Evolutionary conservation across 805 yeast genomes (phyloP).

Genomic region (Candida koratica): DNA sequence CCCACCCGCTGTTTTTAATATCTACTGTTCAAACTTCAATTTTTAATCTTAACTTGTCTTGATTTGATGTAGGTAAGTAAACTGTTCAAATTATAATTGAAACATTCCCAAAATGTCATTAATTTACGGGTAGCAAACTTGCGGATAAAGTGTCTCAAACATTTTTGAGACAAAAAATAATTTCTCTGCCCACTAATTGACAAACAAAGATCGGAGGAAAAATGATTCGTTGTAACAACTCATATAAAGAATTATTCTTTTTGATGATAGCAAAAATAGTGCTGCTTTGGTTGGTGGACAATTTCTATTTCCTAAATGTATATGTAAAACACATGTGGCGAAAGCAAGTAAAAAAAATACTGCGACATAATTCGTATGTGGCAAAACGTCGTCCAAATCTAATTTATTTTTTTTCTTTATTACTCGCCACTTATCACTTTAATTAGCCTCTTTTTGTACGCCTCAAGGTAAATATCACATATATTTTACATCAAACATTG

Average conservation of each 20-base stretch:
- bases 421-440: slow-evolving; percentile 7
- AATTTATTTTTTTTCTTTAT: slow-evolving; percentile 2
- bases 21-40: too few relatives aligned
- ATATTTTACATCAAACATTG: too few relatives aligned
- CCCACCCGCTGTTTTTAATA: too few relatives aligned
- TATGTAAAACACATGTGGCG: slow-evolving; percentile 3
- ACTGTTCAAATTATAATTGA: too few relatives aligned
- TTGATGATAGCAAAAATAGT: background rate
- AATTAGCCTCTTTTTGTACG: slow-evolving; percentile 7
- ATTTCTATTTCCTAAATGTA: background rate
- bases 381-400: slow-evolving; percentile 5
- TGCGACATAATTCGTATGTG: slow-evolving; percentile 6
- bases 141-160: slow-evolving; percentile 7
- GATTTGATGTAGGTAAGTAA: too few relatives aligned
- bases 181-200: background rate
- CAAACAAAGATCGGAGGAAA: too few relatives aligned
- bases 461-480: too few relatives aligned
- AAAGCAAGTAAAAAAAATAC: slow-evolving; percentile 3
- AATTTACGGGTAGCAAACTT: too few relatives aligned
- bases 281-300: background rate
- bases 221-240: background rate
- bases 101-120: too few relatives aligned
- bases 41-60: too few relatives aligned
- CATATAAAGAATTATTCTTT: background rate
- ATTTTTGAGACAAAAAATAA: slow-evolving; percentile 3